Base-by-base conservation (phyloP, 1,139 yeast genomes). In the Sugiyamaella grinbergsii region DNA sequence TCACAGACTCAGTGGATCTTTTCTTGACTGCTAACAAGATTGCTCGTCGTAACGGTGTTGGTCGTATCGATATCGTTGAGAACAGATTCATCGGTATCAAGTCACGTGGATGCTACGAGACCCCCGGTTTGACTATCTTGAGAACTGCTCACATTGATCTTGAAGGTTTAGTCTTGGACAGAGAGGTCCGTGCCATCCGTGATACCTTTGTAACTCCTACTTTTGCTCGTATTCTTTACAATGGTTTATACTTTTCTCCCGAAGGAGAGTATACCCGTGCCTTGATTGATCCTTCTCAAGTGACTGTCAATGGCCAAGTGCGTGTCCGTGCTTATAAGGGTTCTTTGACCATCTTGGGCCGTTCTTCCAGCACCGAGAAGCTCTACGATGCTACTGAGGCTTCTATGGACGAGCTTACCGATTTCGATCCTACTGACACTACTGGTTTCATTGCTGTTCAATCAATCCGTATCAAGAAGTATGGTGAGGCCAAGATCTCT, bases 31-130 rank as follows among this genome's bases (percentile, higher is more conserved):
- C 96, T 58, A 91, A 94, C 72, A 83, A 89, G 63, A 79, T 93
- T 67, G 98, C 97, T 54, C 91, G 98, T 81, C 89, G 97, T 79
- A 90, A 93, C 71, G 98, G 98, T 78, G 96, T 93, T 58, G 98
- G 98, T 71, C 89, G 98, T 80, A 86, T 93, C 70, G 98, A 93
- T 74, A 93, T 93, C 68, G 98, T 93, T 62, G 98, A 93, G 77
- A 90, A 93, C 80, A 88, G 98, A 79, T 93, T 93, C 73, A 93
- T 93, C 68, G 98, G 98, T 72, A 87, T 93, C 73, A 93, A 93
- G 76, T 91, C 98, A 59, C 88, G 98, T 79, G 98, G 98, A 54
- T 93, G 98, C 78, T 93, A 93, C 76, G 98, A 93, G 76, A 95
- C 98, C 60, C 98, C 98, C 62, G 98, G 98, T 71, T 82, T 93